Evolutionary conservation across 371 early-diverging fungal species (phyloP), one percentile per base, ranked within the genome.

Genomic region (Synchytrium microbalum): DNA sequence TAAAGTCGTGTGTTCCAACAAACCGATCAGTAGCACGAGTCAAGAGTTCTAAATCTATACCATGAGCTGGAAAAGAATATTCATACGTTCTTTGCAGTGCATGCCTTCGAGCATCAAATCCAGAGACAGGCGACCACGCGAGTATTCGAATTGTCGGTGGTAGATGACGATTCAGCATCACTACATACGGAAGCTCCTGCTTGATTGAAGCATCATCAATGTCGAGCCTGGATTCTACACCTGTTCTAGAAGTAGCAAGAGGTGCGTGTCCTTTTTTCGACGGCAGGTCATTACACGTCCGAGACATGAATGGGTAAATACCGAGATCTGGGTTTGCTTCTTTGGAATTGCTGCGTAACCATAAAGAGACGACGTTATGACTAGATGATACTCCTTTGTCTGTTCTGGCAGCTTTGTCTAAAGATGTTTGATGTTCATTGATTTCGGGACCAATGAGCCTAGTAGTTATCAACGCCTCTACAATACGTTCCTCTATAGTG

Each of bases 351-450:
- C 87, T 86, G 10, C 95, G 84, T 1, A 98, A 85, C 52, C 86
- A 76, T 53, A 96, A 64, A 3, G 88, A 83, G n/a, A 95, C 78
- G 0, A 95, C 94, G 68, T 97, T 95, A 1, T 88, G 91, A 55
- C 93, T 78, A 0, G 91, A 90, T 67, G 91, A 91, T 16, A 98
- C 98, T 0, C 99, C 99, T 59, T 89, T 87, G 72, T 98, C 98
- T 0, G 99, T 98, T 56, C 52, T 63, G 61, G 26, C 68, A 33
- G 46, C 46, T 38, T 19, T 5, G 5, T 5, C 19, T 19, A 38
- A 10, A 19, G 46, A 5, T 10, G 46, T 38, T 38, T 38, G 46
- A 38, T 38, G 46, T 38, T 5, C 19, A 38, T 5, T 38, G 46
- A 38, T 38, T 38, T 38, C 46, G 19, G 46, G 46, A 10, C 10